These are phyloP conservation scores for Solanum medicagineum DNA, from an alignment of 257 asterid species.

Conservation along the genomic window DNA sequence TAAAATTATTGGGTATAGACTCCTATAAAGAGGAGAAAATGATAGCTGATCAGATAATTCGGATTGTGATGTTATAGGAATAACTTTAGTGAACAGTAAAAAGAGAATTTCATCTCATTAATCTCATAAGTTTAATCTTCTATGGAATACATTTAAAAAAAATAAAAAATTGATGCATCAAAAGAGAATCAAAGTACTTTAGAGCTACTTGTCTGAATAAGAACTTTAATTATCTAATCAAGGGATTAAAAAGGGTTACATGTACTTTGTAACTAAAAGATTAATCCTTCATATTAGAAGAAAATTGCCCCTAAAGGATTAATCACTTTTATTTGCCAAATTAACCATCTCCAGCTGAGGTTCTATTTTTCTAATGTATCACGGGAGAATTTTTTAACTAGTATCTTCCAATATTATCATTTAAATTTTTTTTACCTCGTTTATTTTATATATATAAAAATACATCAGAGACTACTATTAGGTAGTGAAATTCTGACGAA, in stretches of 20 bases:
- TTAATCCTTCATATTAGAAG: not conserved
- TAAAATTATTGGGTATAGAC: not conserved
- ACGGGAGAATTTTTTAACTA: too few relatives aligned
- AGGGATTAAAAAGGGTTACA: not conserved
- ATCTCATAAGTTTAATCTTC: not conserved
- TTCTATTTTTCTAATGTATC: too few relatives aligned
- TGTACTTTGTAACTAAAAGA: not conserved
- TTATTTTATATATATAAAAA: too few relatives aligned
- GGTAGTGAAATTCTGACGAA: too few relatives aligned
- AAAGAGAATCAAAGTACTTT: not conserved
- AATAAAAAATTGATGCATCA: not conserved
- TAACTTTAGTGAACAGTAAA: not conserved
- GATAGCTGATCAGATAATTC: not conserved
- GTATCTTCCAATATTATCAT: too few relatives aligned
- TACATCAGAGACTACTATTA: too few relatives aligned
- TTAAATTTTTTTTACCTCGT: too few relatives aligned
- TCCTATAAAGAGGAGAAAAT: not conserved
- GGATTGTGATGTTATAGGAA: not conserved
- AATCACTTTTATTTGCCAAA: not conserved
- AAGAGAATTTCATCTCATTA: not conserved
- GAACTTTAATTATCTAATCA: not conserved
- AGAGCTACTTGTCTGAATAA: not conserved
- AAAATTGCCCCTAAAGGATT: not conserved
- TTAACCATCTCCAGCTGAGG: not conserved
- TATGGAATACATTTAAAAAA: not conserved